These are phyloP conservation scores for Lolium multiflorum DNA, from an alignment of 176 grass and related monocot genomes.

Conservation along the genomic window DNA sequence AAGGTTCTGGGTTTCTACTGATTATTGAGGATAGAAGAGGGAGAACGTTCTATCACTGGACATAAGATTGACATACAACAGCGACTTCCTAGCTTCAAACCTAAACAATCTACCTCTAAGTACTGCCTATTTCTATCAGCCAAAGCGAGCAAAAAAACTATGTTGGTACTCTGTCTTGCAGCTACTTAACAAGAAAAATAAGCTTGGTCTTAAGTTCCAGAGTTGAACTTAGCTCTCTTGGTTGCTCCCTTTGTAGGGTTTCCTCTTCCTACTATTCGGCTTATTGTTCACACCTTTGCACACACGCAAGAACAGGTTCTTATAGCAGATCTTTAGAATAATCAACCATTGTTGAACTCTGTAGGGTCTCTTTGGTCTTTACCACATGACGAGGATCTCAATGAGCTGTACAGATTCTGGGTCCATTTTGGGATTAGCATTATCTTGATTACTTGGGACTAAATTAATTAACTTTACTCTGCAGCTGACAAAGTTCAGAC, in stretches of 20 bases:
- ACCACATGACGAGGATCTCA: slow-evolving; percentile 57
- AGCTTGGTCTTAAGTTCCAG: slow-evolving; percentile 15
- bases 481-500: slow-evolving; percentile 58
- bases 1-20: slow-evolving; percentile 26
- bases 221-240: slow-evolving; percentile 26
- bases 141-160: slow-evolving; percentile 40
- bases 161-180: slow-evolving; percentile 21
- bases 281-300: slow-evolving; percentile 37
- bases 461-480: slow-evolving; percentile 33
- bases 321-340: slow-evolving; percentile 58
- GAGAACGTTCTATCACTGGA: background rate
- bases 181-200: slow-evolving; percentile 37
- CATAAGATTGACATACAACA: slow-evolving; percentile 2
- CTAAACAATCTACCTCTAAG: slow-evolving; percentile 50
- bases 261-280: slow-evolving; percentile 42
- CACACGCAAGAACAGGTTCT: slow-evolving; percentile 48
- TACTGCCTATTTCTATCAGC: slow-evolving; percentile 27
- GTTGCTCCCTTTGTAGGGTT: slow-evolving; percentile 50
- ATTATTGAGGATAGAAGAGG: slow-evolving; percentile 35
- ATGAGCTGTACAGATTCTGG: slow-evolving; percentile 42
- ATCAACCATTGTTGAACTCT: slow-evolving; percentile 44
- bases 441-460: slow-evolving; percentile 37
- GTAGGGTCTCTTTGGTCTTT: slow-evolving; percentile 46
- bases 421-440: slow-evolving; percentile 53
- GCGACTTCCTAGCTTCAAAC: slow-evolving; percentile 42